Percentiles rank a stretch among this genome's conserved stretches.
Conservation (phyloP, 805 yeast species). For the Candida xiaguanensis region DNA sequence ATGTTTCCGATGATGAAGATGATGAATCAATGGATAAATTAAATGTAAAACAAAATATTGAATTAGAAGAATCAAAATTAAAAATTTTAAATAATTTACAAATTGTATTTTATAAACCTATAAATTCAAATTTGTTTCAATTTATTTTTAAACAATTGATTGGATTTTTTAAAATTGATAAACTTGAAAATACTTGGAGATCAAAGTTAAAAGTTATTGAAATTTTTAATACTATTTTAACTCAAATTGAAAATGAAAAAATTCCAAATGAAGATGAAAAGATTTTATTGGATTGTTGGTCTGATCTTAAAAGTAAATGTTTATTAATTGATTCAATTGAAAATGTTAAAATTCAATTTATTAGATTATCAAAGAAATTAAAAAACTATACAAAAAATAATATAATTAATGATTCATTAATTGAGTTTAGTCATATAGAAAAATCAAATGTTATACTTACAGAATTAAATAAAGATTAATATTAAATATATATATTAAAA, state of each 20-base stretch:
- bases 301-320: slow-evolving; percentile 22
- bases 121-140: slow-evolving; percentile 16
- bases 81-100: slow-evolving; percentile 34
- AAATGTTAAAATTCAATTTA: slow-evolving; percentile 53
- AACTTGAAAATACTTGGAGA: slow-evolving; percentile 55
- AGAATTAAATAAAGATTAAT: slow-evolving; percentile 17
- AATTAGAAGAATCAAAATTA: slow-evolving; percentile 47
- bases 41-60: slow-evolving; percentile 40
- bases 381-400: slow-evolving; percentile 14
- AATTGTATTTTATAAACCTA: slow-evolving; percentile 19
- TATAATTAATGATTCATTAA: slow-evolving; percentile 13
- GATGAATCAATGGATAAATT: slow-evolving; percentile 21
- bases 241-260: slow-evolving; percentile 10
- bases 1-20: slow-evolving; percentile 31
- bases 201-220: slow-evolving; percentile 48
- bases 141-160: slow-evolving; percentile 26
- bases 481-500: slow-evolving; percentile 2
- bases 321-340: slow-evolving; percentile 46
- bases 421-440: slow-evolving; percentile 25
- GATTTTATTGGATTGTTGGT: slow-evolving; percentile 23
- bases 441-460: slow-evolving; percentile 46
- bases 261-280: slow-evolving; percentile 4
- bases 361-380: slow-evolving; percentile 25
- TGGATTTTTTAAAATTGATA: slow-evolving; percentile 20
- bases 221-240: slow-evolving; percentile 23